Base-by-base conservation (phyloP, 2,329 filamentous ascomycete genomes). In the Curvularia spicifera region DNA sequence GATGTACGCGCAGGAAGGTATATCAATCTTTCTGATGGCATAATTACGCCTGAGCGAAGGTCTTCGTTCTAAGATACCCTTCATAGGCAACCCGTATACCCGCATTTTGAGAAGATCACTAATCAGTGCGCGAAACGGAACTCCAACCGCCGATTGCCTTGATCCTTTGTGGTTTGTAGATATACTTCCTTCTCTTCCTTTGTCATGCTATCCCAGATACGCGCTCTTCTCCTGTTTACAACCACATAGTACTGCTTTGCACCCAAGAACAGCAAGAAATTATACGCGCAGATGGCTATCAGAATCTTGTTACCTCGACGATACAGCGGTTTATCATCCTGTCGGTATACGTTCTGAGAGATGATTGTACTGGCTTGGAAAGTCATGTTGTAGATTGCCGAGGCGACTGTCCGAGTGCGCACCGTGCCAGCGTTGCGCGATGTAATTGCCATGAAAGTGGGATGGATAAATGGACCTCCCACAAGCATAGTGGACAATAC, bases 241-340 rank as follows among this genome's bases (percentile, higher is more conserved):
- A 66, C 72, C 2, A 83, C 69, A 63, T 87, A 87, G 63, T 84
- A 87, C 0, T 78, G 51, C 68, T 86, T 86, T 1, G 83, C 79
- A 0, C 76, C 70, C 5, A 84, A 53, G 60, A 85, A 85, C 0
- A 85, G 59, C 0, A 78, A 68, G 10, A 88, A 81, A 26, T 83
- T 82, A 22, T 82, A 74, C 0, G 79, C 64, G 28, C 80, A 80
- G 51, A 87, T 79, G 0, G 70, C 80, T 47, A 89, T 78, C 1
- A 87, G 70, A 0, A 81, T 78, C 42, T 78, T 80, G 58, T 88
- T 87, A 0, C 86, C 86, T 0, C 78, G 76, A 1, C 78, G 75
- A 57, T 88, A 87, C 5, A 78, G 43, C 37, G 75, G 74, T 59
- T 77, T 78, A 31, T 88, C 85, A 35, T 83, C 76, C 1, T 83